Evolutionary conservation across 1,284 basidiomycete genomes (phyloP), one percentile per base, ranked within the genome.

Genomic region (Kalmanozyma brasiliensis): DNA sequence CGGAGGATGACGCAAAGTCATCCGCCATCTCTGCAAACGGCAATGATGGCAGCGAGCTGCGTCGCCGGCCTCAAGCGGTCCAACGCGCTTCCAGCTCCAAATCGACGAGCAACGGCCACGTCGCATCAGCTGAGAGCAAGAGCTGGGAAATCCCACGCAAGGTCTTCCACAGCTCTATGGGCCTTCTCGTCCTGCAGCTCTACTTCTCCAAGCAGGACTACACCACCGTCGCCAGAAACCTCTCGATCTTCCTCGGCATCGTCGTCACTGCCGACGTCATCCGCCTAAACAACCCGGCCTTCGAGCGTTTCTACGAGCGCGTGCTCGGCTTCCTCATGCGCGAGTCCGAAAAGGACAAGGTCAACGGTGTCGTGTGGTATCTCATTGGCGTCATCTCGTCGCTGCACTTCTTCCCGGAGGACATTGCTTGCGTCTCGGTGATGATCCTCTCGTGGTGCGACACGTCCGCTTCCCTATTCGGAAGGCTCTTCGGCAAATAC

Each of bases 391-490:
- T 93, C 72, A 88, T 94, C 66, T 88, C 90, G 77, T 91, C 89
- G 29, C 86, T 98, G 19, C 84, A 87, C 1, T 84, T 90, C 60
- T 73, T 79, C 70, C 76, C 70, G n/a, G 79, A 74, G 22, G 79
- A 81, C 64, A 77, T 81, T 46, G 78, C 78, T 13, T 74, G 72
- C 41, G 76, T 80, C 8, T 74, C 76, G 8, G 66, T 81, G 48
- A 79, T 81, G 73, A 75, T 77, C 64, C 88, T 98, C 40, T 94
- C 94, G 24, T 97, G 95, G 92, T 94, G 93, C 4, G 95, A 98
- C 84, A 98, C 95, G 0, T 88, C 92, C 14, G 95, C 95, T 0
- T 96, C 94, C 4, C 93, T 93, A 7, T 86, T 97, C 64, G 95
- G 95, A 36, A 89, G 95, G 22, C 85, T 93, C 36, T 93, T 89